These are phyloP conservation scores for Rhytidhysteron rufulum DNA, from an alignment of 2,329 filamentous ascomycete species.

Conservation along the genomic window DNA sequence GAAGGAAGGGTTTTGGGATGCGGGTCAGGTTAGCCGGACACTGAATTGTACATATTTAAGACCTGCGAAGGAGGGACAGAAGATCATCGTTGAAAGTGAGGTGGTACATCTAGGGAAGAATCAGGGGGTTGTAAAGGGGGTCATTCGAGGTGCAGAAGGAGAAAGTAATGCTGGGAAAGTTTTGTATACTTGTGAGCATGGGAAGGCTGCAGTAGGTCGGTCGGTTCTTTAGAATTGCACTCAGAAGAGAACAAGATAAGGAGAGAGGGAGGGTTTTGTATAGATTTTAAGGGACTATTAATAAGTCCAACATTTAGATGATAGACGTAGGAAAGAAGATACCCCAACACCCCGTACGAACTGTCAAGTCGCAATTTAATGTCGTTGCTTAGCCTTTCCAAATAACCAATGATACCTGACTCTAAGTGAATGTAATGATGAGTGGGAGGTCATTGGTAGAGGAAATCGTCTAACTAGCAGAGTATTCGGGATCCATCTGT, in stretches of 20 bases:
- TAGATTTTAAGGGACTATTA: neutral
- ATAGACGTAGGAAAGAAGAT: neutral
- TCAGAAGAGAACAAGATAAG: neutral
- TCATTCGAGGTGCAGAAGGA: conserved; percentile 35
- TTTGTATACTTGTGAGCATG: conserved; percentile 38
- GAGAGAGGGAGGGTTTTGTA: neutral
- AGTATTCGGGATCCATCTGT: too few relatives aligned
- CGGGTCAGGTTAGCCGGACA: conserved; percentile 39
- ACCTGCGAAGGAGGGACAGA: conserved; percentile 38
- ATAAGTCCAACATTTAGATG: neutral
- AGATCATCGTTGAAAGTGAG: conserved; percentile 41
- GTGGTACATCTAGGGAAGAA: conserved; percentile 43
- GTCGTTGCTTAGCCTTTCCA: too few relatives aligned
- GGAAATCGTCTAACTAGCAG: neutral
- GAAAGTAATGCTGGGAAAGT: conserved; percentile 33
- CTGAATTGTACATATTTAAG: conserved; percentile 46
- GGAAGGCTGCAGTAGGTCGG: conserved; percentile 26
- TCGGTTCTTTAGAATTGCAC: conserved; percentile 14
- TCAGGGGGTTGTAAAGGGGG: conserved; percentile 37
- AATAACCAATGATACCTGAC: neutral
- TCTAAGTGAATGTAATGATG: neutral
- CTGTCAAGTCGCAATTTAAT: too few relatives aligned
- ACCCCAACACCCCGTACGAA: neutral
- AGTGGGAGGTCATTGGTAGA: neutral
- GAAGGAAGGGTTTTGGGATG: conserved; percentile 39